Evolutionary conservation across 805 yeast genomes (phyloP), one percentile per base, ranked within the genome.

Genomic region (Ogataea neopini): DNA sequence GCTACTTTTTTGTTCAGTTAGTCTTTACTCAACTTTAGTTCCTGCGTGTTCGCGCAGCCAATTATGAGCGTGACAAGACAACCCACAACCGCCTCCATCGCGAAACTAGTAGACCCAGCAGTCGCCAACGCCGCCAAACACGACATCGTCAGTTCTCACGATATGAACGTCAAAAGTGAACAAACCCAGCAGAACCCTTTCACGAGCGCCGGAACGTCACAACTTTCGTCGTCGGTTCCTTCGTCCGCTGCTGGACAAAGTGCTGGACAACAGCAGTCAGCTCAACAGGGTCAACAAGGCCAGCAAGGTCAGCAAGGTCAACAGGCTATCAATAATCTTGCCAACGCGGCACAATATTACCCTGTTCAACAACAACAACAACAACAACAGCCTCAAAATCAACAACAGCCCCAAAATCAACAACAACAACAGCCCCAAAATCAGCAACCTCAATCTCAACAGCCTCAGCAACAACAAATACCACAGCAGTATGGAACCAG

Each of bases 401-500:
- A 38, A 15, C 47, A 29, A 14, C 30, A 28, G 30, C 30, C 30
- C 30, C 50, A 47, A 28, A 22, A 22, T 22, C 41, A 36, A 32
- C 44, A 51, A 18, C 50, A 50, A 23, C 60, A 54, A 11, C 62
- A 59, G 37, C 47, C 36, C 14, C 52, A 44, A 32, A 45, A 40
- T 4, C 37, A 34, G 10, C 23, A 19, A 14, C 23, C 37, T n/a
- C 23, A 18, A n/a, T 9, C 37, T 9, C 37, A 34, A 14, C 37
- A 34, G 23, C 22, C 37, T 9, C 37, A 34, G 19, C 37, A 35
- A 29, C 54, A 44, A 30, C 51, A 49, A 28, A 40, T 51, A 18
- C 50, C 52, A 19, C 60, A 54, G 19, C 62, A 59, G 32, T 59
- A 58, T 20, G 52, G 50, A 25, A 45, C 54, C 32, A 51, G 52